These are phyloP conservation scores for Aspergillus fumigatiaffinis DNA, from an alignment of 2,329 filamentous ascomycete species.

Conservation along the genomic window DNA sequence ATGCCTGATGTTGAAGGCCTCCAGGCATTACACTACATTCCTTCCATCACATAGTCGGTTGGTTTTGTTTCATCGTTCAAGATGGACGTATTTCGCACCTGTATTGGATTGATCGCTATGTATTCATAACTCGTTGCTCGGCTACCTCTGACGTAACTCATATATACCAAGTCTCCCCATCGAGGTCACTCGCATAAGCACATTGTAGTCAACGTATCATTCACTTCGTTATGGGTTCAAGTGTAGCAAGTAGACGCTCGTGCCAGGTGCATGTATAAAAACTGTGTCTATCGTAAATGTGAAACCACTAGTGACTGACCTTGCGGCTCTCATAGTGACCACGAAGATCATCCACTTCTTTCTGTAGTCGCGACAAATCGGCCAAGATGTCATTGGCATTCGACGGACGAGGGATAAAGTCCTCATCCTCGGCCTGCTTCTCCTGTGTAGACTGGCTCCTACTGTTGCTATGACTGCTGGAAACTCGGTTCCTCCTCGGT, in stretches of 20 bases:
- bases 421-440: slow-evolving; percentile 19
- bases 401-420: slow-evolving; percentile 34
- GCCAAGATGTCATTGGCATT: slow-evolving; percentile 61
- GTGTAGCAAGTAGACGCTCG: not conserved
- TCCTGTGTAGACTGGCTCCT: slow-evolving; percentile 16
- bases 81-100: not conserved
- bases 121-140: not conserved
- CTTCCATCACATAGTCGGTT: too few species aligned
- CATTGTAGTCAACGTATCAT: not conserved
- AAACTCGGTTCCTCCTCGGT: slow-evolving; percentile 44
- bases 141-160: not conserved
- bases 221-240: not conserved
- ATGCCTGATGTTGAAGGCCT: not conserved
- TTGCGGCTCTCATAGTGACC: slow-evolving; percentile 36
- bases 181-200: not conserved
- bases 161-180: not conserved
- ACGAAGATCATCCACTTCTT: slow-evolving; percentile 64
- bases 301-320: slow-evolving; percentile 19
- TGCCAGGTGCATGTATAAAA: not conserved
- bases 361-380: slow-evolving; percentile 67
- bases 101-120: not conserved
- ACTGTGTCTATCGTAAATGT: slow-evolving; percentile 1
- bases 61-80: too few species aligned
- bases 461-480: slow-evolving; percentile 37
- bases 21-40: too few species aligned